Evolutionary conservation across 306 rosid species (phyloP), one percentile per base, ranked within the genome.

Genomic region (Glycine soja): DNA sequence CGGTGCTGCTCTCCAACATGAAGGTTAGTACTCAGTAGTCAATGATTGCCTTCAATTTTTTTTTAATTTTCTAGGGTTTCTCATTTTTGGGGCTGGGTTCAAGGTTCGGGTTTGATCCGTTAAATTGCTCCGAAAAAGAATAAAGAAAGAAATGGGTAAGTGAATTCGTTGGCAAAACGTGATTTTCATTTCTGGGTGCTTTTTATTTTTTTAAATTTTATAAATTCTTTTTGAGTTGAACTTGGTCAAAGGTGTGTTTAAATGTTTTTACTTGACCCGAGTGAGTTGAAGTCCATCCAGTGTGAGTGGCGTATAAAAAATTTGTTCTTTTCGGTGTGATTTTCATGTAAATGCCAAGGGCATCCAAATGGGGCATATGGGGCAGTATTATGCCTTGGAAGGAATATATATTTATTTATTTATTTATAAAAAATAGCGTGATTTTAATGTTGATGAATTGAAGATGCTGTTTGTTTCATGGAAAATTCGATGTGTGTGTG

Each of bases 1-100:
- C 99, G 0, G 98, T 93, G 32, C 80, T 96, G 34, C 98, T 96
- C 36, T 90, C 97, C 76, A 89, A 90, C 82, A 89, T 96, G 88
- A 93, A 96, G 99, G 99, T 95, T 47, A n/a, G 80, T 24, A 1
- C 30, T 24, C 30, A 24, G 30, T 78, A 13, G 9, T 6, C 3
- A 62, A 10, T 63, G 10, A 30, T 9, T 15, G 38, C 70, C 69
- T 81, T 65, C 7, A 40, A 7, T 4, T 8, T 81, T 79, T 57
- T 52, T 8, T 24, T 24, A 24, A 52, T 57, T 80, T 80, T 51
- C 30, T 75, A 67, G 77, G 72, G 79, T 81, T 68, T 36, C 59
- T 59, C 30, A 8, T 65, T 32, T 24, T 70, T 47, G 5, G 43
- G 58, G 59, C 11, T 47, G 3, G 36, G 38, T 16, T 70, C 15